Evolutionary conservation across 257 asterid genomes (phyloP).

Genomic region (Ophiorrhiza pumila): DNA sequence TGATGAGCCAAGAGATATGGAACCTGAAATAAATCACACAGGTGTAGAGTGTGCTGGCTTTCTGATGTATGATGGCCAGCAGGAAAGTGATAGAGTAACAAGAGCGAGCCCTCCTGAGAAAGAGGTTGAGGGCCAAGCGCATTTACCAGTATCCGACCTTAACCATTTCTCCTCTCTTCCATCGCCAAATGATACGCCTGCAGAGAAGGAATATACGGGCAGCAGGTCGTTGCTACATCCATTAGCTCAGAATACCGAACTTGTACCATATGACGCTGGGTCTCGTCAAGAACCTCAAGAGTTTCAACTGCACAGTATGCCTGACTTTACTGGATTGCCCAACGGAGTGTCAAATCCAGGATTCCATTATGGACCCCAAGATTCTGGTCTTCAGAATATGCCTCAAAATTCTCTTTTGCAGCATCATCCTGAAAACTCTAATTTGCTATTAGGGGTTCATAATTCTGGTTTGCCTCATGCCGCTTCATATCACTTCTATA

Average conservation of each 20-base stretch:
- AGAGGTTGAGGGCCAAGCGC: constrained; percentile 23
- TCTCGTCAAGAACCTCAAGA: constrained; percentile 20
- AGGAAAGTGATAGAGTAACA: constrained; percentile 22
- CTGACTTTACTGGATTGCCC: constrained; percentile 28
- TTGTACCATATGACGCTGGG: constrained; percentile 30
- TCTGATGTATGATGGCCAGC: constrained; percentile 28
- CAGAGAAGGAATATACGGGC: constrained; percentile 11
- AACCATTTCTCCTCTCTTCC: constrained; percentile 31
- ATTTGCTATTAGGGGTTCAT: constrained; percentile 25
- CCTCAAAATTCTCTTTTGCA: constrained; percentile 34
- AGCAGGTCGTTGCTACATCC: constrained; percentile 28
- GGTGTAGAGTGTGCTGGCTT: constrained; percentile 18
- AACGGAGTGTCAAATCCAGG: constrained; percentile 28
- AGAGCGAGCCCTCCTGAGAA: constrained; percentile 26
- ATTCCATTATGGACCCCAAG: constrained; percentile 19
- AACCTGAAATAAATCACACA: constrained; percentile 33
- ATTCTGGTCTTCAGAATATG: constrained; percentile 20
- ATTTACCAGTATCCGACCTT: constrained; percentile 30
- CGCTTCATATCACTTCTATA: constrained; percentile 30
- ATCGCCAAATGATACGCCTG: constrained; percentile 30
- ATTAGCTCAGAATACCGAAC: constrained; percentile 28
- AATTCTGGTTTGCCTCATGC: constrained; percentile 35
- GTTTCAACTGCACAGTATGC: constrained; percentile 24
- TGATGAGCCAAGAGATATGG: constrained; percentile 29
- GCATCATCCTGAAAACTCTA: constrained; percentile 31